Evolutionary conservation across 1,139 yeast genomes (phyloP), one percentile per base, ranked within the genome.

Genomic region (Lodderomyces jiufengensis): DNA sequence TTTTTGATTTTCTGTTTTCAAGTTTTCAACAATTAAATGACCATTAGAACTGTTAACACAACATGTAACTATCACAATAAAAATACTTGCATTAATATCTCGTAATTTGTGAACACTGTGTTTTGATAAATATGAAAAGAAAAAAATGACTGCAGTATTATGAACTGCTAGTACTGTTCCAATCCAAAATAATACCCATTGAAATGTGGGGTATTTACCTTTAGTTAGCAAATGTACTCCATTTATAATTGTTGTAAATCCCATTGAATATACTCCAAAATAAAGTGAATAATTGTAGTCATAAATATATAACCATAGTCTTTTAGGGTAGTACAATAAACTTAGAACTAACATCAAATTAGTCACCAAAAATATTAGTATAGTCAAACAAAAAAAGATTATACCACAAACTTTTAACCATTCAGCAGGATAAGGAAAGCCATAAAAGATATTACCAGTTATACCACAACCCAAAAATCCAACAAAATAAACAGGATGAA

Each of bases 401-500:
- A 74, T 62, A 2, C 84, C 81, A 34, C 78, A 64, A 2, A 75
- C 57, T 32, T 66, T 49, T 21, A 84, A 63, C 94, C 94, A 78
- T 32, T 57, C 54, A 0, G 80, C 72, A 1, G 66, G 69, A 50
- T 77, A 84, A 0, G 95, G 88, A 54, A 81, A 86, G 21, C 63
- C 55, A 57, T 78, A 73, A 32, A 86, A 60, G 5, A 84, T 63
- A 29, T 73, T 58, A 4, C 83, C 63, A 1, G 84, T 63, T 29
- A 86, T 84, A 1, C 95, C 95, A 1, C 82, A 74, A 2, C 95
- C 95, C 95, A 87, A 86, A 12, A 78, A 70, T 31, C 78, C 67
- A 25, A 83, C 81, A 56, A 81, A 86, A 70, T 78, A 80, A 2
- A 66, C 66, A 2, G 86, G 84, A 22, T 32, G 37, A 27, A 42